Evolutionary conservation across 2,329 filamentous ascomycete genomes (phyloP), one percentile per base, ranked within the genome.

Genomic region (Aspergillus flavus): DNA sequence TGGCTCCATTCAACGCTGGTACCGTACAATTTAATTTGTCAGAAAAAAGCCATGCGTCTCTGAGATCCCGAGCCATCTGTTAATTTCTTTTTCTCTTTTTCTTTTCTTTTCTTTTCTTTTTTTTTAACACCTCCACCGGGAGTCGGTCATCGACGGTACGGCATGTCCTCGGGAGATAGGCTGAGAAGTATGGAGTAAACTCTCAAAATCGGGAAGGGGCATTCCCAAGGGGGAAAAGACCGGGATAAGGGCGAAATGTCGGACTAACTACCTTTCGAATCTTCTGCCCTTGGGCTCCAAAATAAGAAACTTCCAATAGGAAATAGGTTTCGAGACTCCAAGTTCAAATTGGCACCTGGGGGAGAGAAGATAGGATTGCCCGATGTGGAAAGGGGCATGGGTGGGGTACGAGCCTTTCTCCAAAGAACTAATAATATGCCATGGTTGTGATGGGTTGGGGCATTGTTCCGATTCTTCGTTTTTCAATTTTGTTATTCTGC

Each of bases 381-480:
- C 53, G 43, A 58, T 61, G 34, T 54, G 46, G 45, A 61, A 66
- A 58, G 55, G 64, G 62, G 43, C 45, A 61, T 58, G n/a, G 21
- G 28, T 23, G 39, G 32, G 59, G 62, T 58, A 53, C 43, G 26
- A 54, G 34, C 41, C 58, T 36, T 57, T 21, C 23, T 45, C 30
- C 19, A 34, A 53, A 57, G 43, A 57, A 45, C 63, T 67, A 65
- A 67, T 63, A 65, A 60, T 65, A 67, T 63, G 57, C 46, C 32
- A 57, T 59, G n/a, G 55, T 55, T 52, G 19, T 48, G 48, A 61
- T 61, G 58, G 39, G 48, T 59, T 59, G 46, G 58, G 50, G 58
- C 48, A 59, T 54, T 9, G 46, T 43, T 16, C 34, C 16, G 19
- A 32, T 23, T 7, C 12, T 14, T 28, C 23, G 6, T 9, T 41